Evolutionary conservation across 2,329 filamentous ascomycete species (phyloP).

Genomic region (Penicillium sp.): DNA sequence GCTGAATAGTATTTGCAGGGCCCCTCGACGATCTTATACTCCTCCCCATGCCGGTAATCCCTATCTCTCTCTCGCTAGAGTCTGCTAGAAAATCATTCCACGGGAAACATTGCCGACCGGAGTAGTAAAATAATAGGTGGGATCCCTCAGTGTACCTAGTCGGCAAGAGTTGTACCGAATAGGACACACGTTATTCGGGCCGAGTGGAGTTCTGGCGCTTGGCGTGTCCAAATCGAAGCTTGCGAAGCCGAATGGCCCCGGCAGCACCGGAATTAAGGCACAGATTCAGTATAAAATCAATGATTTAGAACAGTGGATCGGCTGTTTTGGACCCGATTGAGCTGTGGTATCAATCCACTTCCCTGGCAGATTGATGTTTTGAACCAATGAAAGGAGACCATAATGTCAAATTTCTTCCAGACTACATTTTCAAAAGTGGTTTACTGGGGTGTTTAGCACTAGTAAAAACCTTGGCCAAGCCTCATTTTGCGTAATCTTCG

Average conservation of each 20-base stretch:
- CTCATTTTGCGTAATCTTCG: not conserved
- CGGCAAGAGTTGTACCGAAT: not conserved
- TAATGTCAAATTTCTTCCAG: not conserved
- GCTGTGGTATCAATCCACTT: not conserved
- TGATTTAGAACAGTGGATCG: not conserved
- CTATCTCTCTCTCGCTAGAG: not conserved
- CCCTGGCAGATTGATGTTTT: not conserved
- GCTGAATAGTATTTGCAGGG: not conserved
- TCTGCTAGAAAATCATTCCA: not conserved
- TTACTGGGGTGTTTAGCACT: not conserved
- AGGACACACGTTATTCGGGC: not conserved
- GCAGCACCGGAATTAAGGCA: not conserved
- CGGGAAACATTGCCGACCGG: not conserved
- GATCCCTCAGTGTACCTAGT: rapidly evolving
- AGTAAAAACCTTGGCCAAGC: no score
- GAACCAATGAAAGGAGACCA: not conserved
- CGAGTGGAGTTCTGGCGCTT: not conserved
- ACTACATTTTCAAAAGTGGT: not conserved
- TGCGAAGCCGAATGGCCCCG: not conserved
- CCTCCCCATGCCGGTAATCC: not conserved
- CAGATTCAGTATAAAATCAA: not conserved
- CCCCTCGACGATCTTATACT: not conserved
- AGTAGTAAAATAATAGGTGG: not conserved
- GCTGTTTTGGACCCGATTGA: not conserved
- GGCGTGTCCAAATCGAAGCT: not conserved